These are phyloP conservation scores for Piromyces finnis DNA, from an alignment of 192 early-diverging fungal genomes.

Conservation along the genomic window DNA sequence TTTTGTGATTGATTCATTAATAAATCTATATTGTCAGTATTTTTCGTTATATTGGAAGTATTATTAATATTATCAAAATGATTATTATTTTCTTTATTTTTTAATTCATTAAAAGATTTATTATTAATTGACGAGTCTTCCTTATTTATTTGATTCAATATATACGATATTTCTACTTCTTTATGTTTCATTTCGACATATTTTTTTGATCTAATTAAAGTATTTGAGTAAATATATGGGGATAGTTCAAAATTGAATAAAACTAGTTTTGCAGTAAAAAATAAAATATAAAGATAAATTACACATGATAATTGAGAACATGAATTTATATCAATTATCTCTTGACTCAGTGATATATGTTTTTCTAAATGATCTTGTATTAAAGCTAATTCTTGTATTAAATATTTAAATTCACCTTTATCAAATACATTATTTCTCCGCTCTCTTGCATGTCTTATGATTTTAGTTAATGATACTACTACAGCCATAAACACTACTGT, in stretches of 20 bases:
- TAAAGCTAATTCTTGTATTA: neutral
- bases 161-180: neutral
- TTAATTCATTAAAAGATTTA: too few relatives aligned
- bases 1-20: too few relatives aligned
- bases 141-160: too few relatives aligned
- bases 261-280: neutral
- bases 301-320: neutral
- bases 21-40: too few relatives aligned
- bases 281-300: neutral
- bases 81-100: too few relatives aligned
- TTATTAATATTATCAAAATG: too few relatives aligned
- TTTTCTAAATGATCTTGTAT: neutral
- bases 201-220: neutral
- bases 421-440: neutral
- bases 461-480: neutral
- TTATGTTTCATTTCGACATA: neutral
- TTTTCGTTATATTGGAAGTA: too few relatives aligned
- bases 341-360: neutral
- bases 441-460: neutral
- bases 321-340: neutral
- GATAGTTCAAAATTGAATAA: neutral
- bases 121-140: too few relatives aligned
- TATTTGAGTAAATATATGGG: neutral
- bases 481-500: neutral
- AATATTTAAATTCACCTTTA: neutral